Evolutionary conservation across 768 basidiomycete species (phyloP).

Genomic region (Galerina marginata): DNA sequence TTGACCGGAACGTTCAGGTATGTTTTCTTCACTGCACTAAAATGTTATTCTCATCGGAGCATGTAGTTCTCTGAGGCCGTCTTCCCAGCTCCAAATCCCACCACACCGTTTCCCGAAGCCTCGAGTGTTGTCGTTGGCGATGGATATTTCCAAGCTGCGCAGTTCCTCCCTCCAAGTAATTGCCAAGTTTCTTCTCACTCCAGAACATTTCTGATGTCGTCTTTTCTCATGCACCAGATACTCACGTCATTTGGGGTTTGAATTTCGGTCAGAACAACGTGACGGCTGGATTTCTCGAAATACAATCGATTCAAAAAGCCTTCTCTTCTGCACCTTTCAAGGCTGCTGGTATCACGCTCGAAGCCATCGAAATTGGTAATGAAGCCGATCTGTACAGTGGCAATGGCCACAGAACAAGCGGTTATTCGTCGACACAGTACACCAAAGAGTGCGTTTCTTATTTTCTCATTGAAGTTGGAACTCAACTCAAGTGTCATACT

Average conservation of each 20-base stretch:
- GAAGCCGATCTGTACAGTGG: slow-evolving; percentile 61
- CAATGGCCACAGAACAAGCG: slow-evolving; percentile 47
- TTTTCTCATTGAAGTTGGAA: slow-evolving; percentile 7
- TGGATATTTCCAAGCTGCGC: slow-evolving; percentile 57
- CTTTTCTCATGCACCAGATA: slow-evolving; percentile 40
- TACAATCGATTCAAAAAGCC: slow-evolving; percentile 51
- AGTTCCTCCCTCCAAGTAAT: slow-evolving; percentile 57
- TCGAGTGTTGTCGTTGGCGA: slow-evolving; percentile 61
- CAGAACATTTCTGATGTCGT: slow-evolving; percentile 2
- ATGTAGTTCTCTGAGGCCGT: slow-evolving; percentile 48
- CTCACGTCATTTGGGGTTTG: slow-evolving; percentile 69
- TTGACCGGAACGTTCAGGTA: slow-evolving; percentile 53
- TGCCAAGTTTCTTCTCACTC: slow-evolving; percentile 7
- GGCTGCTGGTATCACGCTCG: slow-evolving; percentile 50
- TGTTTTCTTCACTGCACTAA: slow-evolving; percentile 5
- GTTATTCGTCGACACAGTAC: slow-evolving; percentile 48
- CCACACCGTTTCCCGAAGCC: slow-evolving; percentile 72
- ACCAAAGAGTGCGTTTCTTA: slow-evolving; percentile 49
- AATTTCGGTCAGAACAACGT: slow-evolving; percentile 64
- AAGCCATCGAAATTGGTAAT: slow-evolving; percentile 68
- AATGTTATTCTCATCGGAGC: neutral
- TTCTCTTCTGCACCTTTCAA: slow-evolving; percentile 48
- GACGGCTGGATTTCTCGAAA: slow-evolving; percentile 54
- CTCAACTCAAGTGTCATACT: neutral
- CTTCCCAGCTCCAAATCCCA: slow-evolving; percentile 55